Evolutionary conservation across 306 rosid species (phyloP), one percentile per base, ranked within the genome.

Genomic region (Aeschynomene evenia): DNA sequence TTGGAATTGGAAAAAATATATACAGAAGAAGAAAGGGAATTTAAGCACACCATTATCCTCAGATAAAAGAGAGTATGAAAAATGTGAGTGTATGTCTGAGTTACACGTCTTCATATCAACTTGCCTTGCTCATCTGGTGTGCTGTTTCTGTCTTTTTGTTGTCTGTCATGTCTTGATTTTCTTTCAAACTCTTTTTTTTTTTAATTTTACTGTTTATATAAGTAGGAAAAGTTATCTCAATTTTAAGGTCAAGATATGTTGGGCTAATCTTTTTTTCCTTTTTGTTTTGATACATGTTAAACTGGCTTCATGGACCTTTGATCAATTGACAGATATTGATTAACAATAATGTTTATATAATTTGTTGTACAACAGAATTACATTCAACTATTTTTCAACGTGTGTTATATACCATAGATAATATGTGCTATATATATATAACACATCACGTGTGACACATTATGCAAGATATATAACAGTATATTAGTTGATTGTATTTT

Each of bases 91-190:
- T 42, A 11, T 46, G 28, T 31, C 2, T 7, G 29, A 12, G 37
- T 45, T 63, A 45, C 77, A 77, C 77, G 81, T 70, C 55, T 63
- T 54, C 13, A 55, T 54, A 70, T 77, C 48, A 29, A 58, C 22
- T 40, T 51, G 14, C 6, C 5, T 20, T n/a, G 23, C 4, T n/a
- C 12, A 16, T 59, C 20, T 11, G 37, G 46, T 53, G 66, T 11
- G 37, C 34, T 53, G 66, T 13, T 42, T 50, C 16, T 19, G 29
- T 42, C n/a, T 7, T 23, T 56, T 51, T 11, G 15, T 51, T 20
- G 10, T 24, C 28, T 51, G 8, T 19, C 7, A 33, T 33, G 7
- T 58, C 14, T 16, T 33, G 9, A 9, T 21, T 1, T 34, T 11
- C 4, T 4, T 51, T 21, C 8, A 1, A 15, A 46, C 3, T 19